phyloP scores from a whole-genome alignment of 108 stramenopile genomes.

The Nitzschia sp. region DNA sequence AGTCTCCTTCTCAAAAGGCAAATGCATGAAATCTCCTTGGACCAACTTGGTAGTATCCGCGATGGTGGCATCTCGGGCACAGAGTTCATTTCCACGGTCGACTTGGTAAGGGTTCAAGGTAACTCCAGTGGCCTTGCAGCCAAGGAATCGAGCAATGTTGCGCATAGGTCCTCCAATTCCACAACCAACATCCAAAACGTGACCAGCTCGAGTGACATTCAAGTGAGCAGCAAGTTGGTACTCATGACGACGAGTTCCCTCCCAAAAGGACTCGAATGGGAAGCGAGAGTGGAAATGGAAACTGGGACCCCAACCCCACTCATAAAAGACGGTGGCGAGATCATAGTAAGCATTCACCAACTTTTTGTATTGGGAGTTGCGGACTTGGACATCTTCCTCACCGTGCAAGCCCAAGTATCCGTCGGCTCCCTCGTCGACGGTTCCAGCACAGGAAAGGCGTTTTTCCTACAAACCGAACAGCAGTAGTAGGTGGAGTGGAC shows the following conservation, averaged over 20 bases:
- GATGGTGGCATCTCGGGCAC: slow-evolving; percentile 48
- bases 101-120: slow-evolving; percentile 91
- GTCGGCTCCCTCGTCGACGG: slow-evolving; percentile 49
- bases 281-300: slow-evolving; percentile 92
- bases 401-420: slow-evolving; percentile 55
- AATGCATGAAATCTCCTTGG: slow-evolving; percentile 88
- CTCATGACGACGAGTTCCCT: slow-evolving; percentile 89
- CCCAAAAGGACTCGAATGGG: slow-evolving; percentile 73
- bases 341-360: slow-evolving; percentile 89
- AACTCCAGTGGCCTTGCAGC: slow-evolving; percentile 68
- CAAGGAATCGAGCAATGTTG: slow-evolving; percentile 86
- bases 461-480: slow-evolving; percentile 40
- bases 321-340: slow-evolving; percentile 93
- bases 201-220: slow-evolving; percentile 28
- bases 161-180: slow-evolving; percentile 96
- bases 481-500: neutral
- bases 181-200: slow-evolving; percentile 90
- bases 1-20: slow-evolving; percentile 71
- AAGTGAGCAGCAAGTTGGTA: slow-evolving; percentile 76
- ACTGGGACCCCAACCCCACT: slow-evolving; percentile 90
- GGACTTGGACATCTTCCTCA: slow-evolving; percentile 32
- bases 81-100: slow-evolving; percentile 81
- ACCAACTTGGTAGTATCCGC: slow-evolving; percentile 36
- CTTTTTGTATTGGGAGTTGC: slow-evolving; percentile 66
- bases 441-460: slow-evolving; percentile 39